phyloP scores from a whole-genome alignment of 495 filamentous ascomycete species.

The Bryoglossum gracile region DNA sequence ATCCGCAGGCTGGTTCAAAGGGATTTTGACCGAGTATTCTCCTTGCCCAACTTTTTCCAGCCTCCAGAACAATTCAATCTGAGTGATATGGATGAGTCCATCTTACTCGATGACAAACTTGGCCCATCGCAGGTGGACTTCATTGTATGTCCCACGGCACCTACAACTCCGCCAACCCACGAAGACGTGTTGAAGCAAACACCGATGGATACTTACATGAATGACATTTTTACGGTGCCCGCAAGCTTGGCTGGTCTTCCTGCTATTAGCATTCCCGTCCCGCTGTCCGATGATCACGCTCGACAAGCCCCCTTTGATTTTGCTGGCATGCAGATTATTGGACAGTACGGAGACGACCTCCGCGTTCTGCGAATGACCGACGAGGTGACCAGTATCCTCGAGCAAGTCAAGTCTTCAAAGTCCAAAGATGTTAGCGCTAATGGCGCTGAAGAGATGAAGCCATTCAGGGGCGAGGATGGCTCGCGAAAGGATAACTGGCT shows the following conservation, averaged over 20 bases:
- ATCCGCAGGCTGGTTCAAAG: conserved; percentile 73
- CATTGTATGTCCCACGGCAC: conserved; percentile 80
- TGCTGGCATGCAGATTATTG: conserved; percentile 80
- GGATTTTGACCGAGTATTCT: conserved; percentile 80
- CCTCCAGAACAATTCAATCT: conserved; percentile 33
- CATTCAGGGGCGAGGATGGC: too few relatives aligned
- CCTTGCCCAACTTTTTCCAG: conserved; percentile 55
- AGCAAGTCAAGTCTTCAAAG: too few relatives aligned
- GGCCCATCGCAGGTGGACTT: conserved; percentile 63
- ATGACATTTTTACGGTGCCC: conserved; percentile 93
- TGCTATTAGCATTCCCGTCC: conserved; percentile 75
- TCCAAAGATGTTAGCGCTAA: too few relatives aligned
- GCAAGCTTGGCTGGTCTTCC: conserved; percentile 89
- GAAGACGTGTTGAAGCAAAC: conserved; percentile 15
- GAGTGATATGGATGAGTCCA: conserved; percentile 35
- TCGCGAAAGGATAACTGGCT: too few relatives aligned
- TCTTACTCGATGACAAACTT: conserved; percentile 36
- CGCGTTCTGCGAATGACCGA: conserved; percentile 49
- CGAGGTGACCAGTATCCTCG: too few relatives aligned
- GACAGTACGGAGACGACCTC: conserved; percentile 84
- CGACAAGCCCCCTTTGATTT: conserved; percentile 24
- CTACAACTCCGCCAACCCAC: conserved; percentile 64
- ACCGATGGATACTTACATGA: conserved; percentile 55
- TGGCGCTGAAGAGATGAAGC: too few relatives aligned
- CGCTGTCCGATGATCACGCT: conserved; percentile 16